A percentile compares a stretch with the other conserved stretches of the same genome.
Conservation (phyloP, 1,139 yeast species). For the Candida smagusa region DNA sequence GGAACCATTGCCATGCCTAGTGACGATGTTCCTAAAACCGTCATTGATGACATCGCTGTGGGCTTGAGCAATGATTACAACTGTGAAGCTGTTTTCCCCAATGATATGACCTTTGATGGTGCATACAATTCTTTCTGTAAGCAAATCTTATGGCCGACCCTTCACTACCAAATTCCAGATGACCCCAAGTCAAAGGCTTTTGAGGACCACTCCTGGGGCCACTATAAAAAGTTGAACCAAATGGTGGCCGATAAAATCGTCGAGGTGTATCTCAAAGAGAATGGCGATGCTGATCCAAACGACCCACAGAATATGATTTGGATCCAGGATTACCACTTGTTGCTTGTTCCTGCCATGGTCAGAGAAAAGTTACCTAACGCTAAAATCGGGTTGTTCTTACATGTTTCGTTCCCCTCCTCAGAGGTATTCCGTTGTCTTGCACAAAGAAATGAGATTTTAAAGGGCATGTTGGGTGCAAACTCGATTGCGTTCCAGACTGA, state of each 20-base stretch:
- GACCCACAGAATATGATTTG: constrained; percentile 59
- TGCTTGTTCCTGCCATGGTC: constrained; percentile 83
- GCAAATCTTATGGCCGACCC: constrained; percentile 93
- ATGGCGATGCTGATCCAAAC: constrained; percentile 43
- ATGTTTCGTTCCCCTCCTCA: constrained; percentile 92
- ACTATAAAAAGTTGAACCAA: constrained; percentile 73
- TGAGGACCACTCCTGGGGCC: constrained; percentile 93
- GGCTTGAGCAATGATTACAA: constrained; percentile 46
- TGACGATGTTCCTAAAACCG: constrained; percentile 63
- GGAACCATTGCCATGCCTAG: constrained; percentile 92
- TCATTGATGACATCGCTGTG: constrained; percentile 47
- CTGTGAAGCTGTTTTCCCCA: constrained; percentile 67
- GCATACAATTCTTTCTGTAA: constrained; percentile 89
- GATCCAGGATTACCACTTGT: constrained; percentile 92
- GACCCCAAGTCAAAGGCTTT: constrained; percentile 91
- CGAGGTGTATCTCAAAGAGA: constrained; percentile 51
- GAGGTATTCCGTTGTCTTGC: constrained; percentile 96
- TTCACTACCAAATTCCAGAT: constrained; percentile 96
- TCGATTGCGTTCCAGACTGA: constrained; percentile 86
- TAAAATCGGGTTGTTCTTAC: constrained; percentile 86
- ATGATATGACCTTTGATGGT: constrained; percentile 80
- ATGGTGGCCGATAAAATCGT: constrained; percentile 75
- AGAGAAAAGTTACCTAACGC: constrained; percentile 76
- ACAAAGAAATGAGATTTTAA: constrained; percentile 70
- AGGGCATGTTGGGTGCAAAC: constrained; percentile 88